Evolutionary conservation across 176 grass and related monocot genomes (phyloP).

Genomic region (Coix lacrymajobi): DNA sequence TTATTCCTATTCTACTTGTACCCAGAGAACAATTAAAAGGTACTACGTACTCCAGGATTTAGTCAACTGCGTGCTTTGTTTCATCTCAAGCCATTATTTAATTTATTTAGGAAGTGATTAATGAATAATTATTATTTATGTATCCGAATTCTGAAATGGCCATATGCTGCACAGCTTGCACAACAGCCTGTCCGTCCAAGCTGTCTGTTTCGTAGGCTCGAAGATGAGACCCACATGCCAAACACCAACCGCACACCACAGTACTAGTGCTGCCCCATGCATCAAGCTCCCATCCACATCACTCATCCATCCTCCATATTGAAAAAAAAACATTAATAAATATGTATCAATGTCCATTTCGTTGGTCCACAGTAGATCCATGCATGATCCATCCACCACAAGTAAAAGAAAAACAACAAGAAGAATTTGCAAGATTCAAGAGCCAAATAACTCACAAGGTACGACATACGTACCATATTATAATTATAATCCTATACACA

Average conservation of each 20-base stretch:
- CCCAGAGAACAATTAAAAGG: too few species aligned
- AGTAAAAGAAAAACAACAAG: neutral
- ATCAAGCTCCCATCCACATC: neutral
- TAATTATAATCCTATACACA: constrained; percentile 29
- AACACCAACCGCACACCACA: constrained; percentile 41
- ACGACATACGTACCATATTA: too few species aligned
- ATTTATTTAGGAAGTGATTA: too few species aligned
- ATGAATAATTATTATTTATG: too few species aligned
- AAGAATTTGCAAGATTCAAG: neutral
- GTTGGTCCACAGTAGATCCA: neutral
- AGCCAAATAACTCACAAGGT: neutral
- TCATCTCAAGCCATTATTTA: too few species aligned
- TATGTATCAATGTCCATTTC: neutral
- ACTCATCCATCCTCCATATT: too few species aligned
- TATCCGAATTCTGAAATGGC: neutral
- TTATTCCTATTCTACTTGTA: too few species aligned
- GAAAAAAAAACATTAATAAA: neutral
- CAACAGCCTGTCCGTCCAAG: constrained; percentile 19
- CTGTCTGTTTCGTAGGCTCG: constrained; percentile 40
- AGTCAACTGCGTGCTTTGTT: too few species aligned
- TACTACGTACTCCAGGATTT: too few species aligned
- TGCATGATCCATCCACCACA: neutral
- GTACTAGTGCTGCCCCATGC: neutral
- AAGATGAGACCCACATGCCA: constrained; percentile 39
- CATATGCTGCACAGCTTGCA: constrained; percentile 1